Base-by-base conservation (phyloP, 495 filamentous ascomycete genomes). In the Hyaloscypha hepaticicola region DNA sequence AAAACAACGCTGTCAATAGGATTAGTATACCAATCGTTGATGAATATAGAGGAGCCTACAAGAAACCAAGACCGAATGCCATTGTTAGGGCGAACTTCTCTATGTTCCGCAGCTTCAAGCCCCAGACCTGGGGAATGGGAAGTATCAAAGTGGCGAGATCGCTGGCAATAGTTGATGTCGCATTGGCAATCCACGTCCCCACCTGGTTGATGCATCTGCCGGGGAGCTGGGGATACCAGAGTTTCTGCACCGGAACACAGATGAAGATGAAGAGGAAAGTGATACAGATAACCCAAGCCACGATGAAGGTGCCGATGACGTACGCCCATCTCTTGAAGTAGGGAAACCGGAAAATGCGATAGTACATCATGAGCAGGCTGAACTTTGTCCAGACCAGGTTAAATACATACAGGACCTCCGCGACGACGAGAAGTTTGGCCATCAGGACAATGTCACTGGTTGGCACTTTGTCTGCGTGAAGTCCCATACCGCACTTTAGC, bases 261-360 rank as follows among this genome's bases (percentile, higher is more conserved):
- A 78, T 75, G 60, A 81, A 76, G 28, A 81, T 70, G 34, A 72
- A 76, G 14, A 77, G 66, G 45, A 77, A 72, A 31, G 76, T 76
- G 61, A 78, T 76, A 60, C 69, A 73, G 24, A 77, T 69, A 3
- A 74, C 69, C 76, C 80, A 82, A 16, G 60, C 41, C 19, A 79
- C 63, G 3, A 76, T 69, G 27, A 79, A 75, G 25, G 58, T 67
- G 27, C 77, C 75, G 58, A 80, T 68, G n/a, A 72, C 66, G 58
- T 74, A 73, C 14, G 73, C 71, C 64, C 70, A 72, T 48, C 65
- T 69, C 53, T 73, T 72, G 57, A 79, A 76, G 50, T 66, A 67
- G 21, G 67, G 65, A 21, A 74, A 71, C 21, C 63, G 74, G 72
- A 78, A 76, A 61, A 77, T 78, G 64, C 74, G 76, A 58, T 67